Conservation (phyloP, 768 basidiomycete species). For the Leccinum boreale region DNA sequence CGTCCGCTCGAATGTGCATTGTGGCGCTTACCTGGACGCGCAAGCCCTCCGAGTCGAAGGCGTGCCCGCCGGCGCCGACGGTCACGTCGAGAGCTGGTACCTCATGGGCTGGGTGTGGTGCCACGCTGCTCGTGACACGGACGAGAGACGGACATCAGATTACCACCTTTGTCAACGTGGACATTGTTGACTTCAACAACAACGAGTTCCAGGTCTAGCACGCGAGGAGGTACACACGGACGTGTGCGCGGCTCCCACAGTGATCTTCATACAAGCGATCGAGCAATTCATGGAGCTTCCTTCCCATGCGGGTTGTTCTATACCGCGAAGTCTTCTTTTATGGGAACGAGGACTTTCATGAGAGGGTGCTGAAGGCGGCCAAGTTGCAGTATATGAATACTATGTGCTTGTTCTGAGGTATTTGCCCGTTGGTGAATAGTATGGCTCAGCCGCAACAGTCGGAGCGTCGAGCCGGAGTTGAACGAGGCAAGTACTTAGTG, state of each 20-base stretch:
- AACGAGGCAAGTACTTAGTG: no score
- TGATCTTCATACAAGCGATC: neutral
- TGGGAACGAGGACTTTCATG: neutral
- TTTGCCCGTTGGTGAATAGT: no score
- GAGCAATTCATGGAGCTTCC: neutral
- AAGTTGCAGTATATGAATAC: no score
- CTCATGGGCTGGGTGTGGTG: neutral
- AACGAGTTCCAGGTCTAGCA: neutral
- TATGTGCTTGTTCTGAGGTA: no score
- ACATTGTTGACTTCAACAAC: neutral
- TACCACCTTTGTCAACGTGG: neutral
- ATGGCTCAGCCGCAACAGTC: no score
- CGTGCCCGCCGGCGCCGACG: neutral
- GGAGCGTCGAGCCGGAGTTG: no score
- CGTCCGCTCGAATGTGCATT: no score
- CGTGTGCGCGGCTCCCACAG: neutral
- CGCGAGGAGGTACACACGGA: neutral
- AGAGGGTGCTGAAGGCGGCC: no score
- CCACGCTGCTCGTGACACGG: neutral
- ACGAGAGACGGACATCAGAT: neutral
- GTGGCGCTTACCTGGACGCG: no score
- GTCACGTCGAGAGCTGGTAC: neutral
- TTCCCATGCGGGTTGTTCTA: neutral
- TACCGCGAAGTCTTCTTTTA: neutral
- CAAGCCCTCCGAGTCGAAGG: neutral